Base-by-base conservation (phyloP, 2,329 filamentous ascomycete genomes). In the Colletotrichum gigasporum region DNA sequence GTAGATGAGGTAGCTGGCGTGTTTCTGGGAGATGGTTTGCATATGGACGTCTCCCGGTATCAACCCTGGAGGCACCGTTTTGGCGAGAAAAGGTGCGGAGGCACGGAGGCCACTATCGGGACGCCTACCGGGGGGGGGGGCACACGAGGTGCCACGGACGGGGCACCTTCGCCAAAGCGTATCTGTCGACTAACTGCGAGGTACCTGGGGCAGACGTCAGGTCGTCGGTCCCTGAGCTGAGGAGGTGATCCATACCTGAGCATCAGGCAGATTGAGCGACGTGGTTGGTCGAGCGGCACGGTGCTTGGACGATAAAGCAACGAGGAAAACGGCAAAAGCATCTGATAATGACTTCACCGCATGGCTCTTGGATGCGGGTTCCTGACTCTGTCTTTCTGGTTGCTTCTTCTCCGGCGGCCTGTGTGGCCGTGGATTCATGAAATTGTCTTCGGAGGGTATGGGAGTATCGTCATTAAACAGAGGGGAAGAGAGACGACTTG, bases 261-360 rank as follows among this genome's bases (percentile, higher is more conserved):
- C 28, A 42, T 26, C 53, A 42, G 45, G 60, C 39, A 41, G 28
- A 61, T 34, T 54, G 47, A n/a, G 37, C 14, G 9, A 42, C 26
- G 20, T 53, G 32, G 32, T 61, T 60, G 61, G 61, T 48, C 24
- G 39, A 48, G 20, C 44, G 14, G 42, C 45, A 62, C 16, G 47
- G 61, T 61, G 61, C 61, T 64, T 42, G 55, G 61, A 64, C 61
- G 41, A 41, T 44, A 50, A 64, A 64, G 55, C 61, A 61, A 48
- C 45, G 48, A 54, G 48, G 41, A 48, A 37, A 61, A 39, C 47
- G 61, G 61, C 55, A 48, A 54, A 64, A 64, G 48, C 61, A 61
- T 61, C 61, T 64, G 61, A 64, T 42, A 48, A 64, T 64, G 61
- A 64, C 61, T 64, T 64, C 56, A 54, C 56, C n/a, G 41, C 55